Evolutionary conservation across 2,329 filamentous ascomycete genomes (phyloP), one percentile per base, ranked within the genome.

Genomic region (Chaetomium strumarium): DNA sequence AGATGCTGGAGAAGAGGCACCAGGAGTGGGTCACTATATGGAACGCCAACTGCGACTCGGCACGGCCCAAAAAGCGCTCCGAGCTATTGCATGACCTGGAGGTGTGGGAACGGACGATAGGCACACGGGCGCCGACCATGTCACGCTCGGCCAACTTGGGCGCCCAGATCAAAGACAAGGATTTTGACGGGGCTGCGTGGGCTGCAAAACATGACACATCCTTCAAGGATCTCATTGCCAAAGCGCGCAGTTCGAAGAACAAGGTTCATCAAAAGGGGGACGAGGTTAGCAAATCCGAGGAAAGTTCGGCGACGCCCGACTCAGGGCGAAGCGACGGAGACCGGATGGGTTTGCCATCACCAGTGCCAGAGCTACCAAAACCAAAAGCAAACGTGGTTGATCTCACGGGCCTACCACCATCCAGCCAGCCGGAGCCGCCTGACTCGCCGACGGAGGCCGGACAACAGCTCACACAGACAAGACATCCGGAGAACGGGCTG

Each of bases 1-100:
- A 77, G 42, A 75, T 91, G 1, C 74, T 97, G 49, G 86, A 92
- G 66, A 80, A 78, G 59, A 81, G 95, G 16, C 91, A 97, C 64
- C 88, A 81, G 20, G 93, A 99, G 68, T 99, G 91, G 91, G 78
- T 93, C 47, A 96, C 93, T 36, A 72, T 99, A 16, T 96, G 90
- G 86, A 99, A 99, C 67, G 88, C 95, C 11, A 99, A 99, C 66
- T 96, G 90, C 70, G 93, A 99, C 68, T 86, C 91, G 2, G 80
- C 79, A 34, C 74, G 75, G 1, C 90, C 90, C 0, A 87, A 86
- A 65, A 75, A 76, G 11, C 89, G 88, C 58, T 64, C 71, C 7
- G 85, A 93, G 52, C 69, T 99, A 5, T 69, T 95, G 14, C 81
- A 80, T 13, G 92, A 97, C 55, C 68, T 99, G 12, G 86, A 92